Evolutionary conservation across 345 rosid species (phyloP).

Genomic region (Citrus trifoliata): DNA sequence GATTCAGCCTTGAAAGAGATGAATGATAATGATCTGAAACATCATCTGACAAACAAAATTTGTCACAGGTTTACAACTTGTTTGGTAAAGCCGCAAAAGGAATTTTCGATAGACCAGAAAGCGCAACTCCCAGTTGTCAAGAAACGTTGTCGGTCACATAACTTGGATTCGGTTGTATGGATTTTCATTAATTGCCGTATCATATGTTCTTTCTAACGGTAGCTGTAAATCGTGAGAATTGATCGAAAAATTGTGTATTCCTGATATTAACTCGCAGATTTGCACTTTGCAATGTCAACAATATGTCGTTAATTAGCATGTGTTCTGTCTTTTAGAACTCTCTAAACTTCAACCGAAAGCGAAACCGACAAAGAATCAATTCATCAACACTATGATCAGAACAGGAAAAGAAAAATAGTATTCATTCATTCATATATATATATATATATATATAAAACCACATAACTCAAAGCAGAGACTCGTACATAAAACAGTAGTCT

Average conservation of each 20-base stretch:
- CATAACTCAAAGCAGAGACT: too few species aligned
- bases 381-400: too few species aligned
- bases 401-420: too few species aligned
- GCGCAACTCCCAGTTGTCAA: slow-evolving; percentile 10
- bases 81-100: slow-evolving; percentile 61
- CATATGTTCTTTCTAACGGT: neutral
- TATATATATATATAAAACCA: too few species aligned
- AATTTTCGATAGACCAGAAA: slow-evolving; percentile 33
- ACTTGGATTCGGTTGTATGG: neutral
- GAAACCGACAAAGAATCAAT: too few species aligned
- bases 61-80: slow-evolving; percentile 50
- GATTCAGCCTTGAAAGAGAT: neutral
- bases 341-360: too few species aligned
- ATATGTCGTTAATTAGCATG: too few species aligned
- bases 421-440: too few species aligned
- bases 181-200: neutral
- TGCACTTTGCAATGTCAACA: too few species aligned
- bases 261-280: neutral
- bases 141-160: neutral
- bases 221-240: neutral
- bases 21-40: neutral
- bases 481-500: too few species aligned
- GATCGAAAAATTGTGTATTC: neutral
- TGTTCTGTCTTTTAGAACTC: too few species aligned
- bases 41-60: neutral